Conservation (phyloP, 2,329 filamentous ascomycete genomes). For the Epichloe elymi region DNA sequence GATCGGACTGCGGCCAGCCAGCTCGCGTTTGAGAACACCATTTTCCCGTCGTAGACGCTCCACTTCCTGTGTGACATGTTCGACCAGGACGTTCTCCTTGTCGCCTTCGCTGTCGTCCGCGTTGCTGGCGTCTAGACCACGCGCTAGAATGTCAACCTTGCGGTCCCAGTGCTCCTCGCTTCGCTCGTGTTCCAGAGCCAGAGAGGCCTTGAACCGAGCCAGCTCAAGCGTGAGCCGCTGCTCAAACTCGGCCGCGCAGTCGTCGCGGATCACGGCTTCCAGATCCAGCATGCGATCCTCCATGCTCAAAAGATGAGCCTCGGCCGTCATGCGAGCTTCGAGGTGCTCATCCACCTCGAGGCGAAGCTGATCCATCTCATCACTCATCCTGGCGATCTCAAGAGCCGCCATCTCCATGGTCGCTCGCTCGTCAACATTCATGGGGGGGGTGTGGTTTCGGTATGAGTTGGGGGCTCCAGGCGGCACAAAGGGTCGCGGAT, state of each 20-base stretch:
- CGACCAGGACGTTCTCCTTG: constrained; percentile 49
- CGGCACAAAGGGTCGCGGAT: constrained; percentile 27
- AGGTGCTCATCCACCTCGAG: constrained; percentile 58
- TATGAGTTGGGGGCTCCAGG: constrained; percentile 19
- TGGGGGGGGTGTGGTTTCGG: constrained; percentile 26
- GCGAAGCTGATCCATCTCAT: constrained; percentile 62
- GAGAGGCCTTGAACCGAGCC: constrained; percentile 64
- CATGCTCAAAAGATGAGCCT: constrained; percentile 59
- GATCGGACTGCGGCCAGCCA: constrained; percentile 48
- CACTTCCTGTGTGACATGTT: constrained; percentile 59
- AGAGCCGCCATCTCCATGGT: constrained; percentile 73
- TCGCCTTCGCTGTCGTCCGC: constrained; percentile 38
- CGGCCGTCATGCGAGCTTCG: constrained; percentile 54
- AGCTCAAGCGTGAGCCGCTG: constrained; percentile 60
- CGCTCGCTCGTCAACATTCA: constrained; percentile 39
- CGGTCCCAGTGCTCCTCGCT: constrained; percentile 76
- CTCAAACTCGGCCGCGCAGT: constrained; percentile 82
- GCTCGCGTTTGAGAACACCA: constrained; percentile 50
- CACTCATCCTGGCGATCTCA: constrained; percentile 63
- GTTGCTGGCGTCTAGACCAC: constrained; percentile 31
- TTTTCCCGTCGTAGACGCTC: constrained; percentile 54
- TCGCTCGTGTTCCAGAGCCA: constrained; percentile 66
- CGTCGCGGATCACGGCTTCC: constrained; percentile 77
- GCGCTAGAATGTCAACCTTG: constrained; percentile 59
- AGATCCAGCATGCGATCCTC: constrained; percentile 53